Evolutionary conservation across 2,329 filamentous ascomycete species (phyloP).

Genomic region (Pseudofabraea citricarpa): DNA sequence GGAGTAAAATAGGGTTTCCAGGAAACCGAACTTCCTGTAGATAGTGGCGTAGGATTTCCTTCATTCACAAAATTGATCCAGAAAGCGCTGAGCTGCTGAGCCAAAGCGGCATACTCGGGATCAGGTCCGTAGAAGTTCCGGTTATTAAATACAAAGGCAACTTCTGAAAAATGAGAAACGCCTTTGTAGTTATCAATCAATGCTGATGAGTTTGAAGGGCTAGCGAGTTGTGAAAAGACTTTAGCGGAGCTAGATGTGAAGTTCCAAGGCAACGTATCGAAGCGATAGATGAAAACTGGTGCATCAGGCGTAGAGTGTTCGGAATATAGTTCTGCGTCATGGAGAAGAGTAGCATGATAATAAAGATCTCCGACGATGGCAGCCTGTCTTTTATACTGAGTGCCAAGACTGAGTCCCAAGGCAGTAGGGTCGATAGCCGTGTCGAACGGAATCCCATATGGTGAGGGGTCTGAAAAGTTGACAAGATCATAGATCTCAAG

Average conservation of each 20-base stretch:
- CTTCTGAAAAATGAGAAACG: background rate
- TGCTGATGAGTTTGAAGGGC: background rate
- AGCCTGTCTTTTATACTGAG: conserved; percentile 1
- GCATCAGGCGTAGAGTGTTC: background rate
- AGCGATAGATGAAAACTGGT: background rate
- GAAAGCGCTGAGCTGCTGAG: background rate
- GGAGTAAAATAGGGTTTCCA: background rate
- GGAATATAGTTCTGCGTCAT: background rate
- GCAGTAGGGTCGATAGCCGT: background rate
- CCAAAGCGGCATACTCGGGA: background rate
- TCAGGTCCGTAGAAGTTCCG: background rate
- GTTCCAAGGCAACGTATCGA: background rate
- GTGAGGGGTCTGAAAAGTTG: background rate
- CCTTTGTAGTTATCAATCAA: background rate
- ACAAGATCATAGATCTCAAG: background rate
- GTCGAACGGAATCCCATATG: conserved; percentile 1
- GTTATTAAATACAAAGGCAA: conserved; percentile 1
- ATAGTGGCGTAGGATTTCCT: conserved; percentile 1
- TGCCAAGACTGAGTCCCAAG: background rate
- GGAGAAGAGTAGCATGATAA: background rate
- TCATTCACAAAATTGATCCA: conserved; percentile 2
- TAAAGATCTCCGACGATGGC: background rate
- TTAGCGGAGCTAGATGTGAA: background rate
- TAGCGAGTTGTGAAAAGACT: background rate
- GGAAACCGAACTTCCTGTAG: background rate